phyloP scores from a whole-genome alignment of 2,329 filamentous ascomycete genomes.

The Leptosphaerulina australis region DNA sequence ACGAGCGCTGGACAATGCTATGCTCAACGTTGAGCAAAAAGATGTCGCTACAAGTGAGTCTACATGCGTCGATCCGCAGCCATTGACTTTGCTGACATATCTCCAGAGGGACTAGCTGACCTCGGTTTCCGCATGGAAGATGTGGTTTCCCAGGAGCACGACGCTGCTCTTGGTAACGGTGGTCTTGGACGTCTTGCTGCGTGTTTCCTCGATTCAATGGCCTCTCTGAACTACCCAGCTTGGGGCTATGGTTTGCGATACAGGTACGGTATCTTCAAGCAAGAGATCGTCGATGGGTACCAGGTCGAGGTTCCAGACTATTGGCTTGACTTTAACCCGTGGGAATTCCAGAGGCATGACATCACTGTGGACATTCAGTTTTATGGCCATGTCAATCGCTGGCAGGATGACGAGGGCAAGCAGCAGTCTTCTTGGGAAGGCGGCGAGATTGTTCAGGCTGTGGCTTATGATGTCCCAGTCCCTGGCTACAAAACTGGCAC shows the following conservation, averaged over 20 bases:
- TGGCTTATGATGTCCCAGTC: slow-evolving; percentile 90
- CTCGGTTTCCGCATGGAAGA: slow-evolving; percentile 98
- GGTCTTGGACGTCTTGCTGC: slow-evolving; percentile 93
- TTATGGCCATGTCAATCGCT: slow-evolving; percentile 82
- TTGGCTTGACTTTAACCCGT: slow-evolving; percentile 99
- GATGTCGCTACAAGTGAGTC: slow-evolving; percentile 75
- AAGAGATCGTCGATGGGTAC: slow-evolving; percentile 97
- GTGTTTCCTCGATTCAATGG: slow-evolving; percentile 95
- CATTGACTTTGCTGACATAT: slow-evolving; percentile 21
- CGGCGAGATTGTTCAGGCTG: slow-evolving; percentile 88
- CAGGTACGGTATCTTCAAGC: slow-evolving; percentile 95
- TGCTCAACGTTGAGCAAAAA: slow-evolving; percentile 94
- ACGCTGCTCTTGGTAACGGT: slow-evolving; percentile 94
- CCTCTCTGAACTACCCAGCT: slow-evolving; percentile 90
- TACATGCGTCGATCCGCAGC: not conserved
- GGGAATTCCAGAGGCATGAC: slow-evolving; percentile 97
- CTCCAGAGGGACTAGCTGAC: slow-evolving; percentile 77
- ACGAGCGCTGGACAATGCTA: slow-evolving; percentile 93
- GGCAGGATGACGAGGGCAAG: slow-evolving; percentile 74
- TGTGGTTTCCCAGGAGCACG: slow-evolving; percentile 91
- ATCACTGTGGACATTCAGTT: slow-evolving; percentile 97
- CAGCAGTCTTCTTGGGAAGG: slow-evolving; percentile 81
- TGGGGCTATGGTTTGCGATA: slow-evolving; percentile 98
- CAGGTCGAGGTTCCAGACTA: slow-evolving; percentile 98
- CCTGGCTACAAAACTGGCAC: slow-evolving; percentile 88